Percentiles rank a stretch among this genome's conserved stretches.
These are phyloP conservation scores for Pochonia chlamydosporia DNA, from an alignment of 2,329 filamentous ascomycete genomes.

Conservation along the genomic window DNA sequence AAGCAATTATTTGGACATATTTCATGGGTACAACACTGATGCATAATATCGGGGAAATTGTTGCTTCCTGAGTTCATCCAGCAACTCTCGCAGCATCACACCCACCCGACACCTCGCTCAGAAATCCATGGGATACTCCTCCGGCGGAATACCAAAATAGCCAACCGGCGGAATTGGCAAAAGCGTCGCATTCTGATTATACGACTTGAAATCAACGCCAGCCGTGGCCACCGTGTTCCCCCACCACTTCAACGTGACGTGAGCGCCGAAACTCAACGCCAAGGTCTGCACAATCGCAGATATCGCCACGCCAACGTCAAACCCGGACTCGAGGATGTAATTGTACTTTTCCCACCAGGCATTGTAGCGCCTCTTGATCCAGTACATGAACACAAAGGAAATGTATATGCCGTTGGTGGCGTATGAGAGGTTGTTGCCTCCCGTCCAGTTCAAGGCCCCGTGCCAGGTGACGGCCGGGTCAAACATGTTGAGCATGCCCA, in stretches of 20 bases:
- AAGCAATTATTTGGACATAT: too few relatives aligned
- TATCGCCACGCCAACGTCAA: background rate
- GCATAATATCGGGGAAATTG: too few relatives aligned
- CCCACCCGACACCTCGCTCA: too few relatives aligned
- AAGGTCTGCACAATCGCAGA: background rate
- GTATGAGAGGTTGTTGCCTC: constrained; percentile 22
- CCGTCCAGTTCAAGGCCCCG: constrained; percentile 22
- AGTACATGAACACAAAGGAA: constrained; percentile 21
- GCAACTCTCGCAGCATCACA: too few relatives aligned
- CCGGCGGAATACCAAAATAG: constrained; percentile 3
- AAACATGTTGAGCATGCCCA: background rate
- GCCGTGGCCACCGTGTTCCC: background rate
- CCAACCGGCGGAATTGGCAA: background rate
- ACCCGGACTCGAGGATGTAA: constrained; percentile 14
- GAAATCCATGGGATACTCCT: too few relatives aligned
- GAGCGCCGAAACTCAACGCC: background rate
- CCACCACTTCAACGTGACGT: background rate
- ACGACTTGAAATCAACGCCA: constrained; percentile 1
- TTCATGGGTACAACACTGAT: too few relatives aligned
- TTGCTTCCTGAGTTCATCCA: too few relatives aligned
- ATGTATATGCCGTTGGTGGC: constrained; percentile 23
- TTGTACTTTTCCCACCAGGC: constrained; percentile 24
- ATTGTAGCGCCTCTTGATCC: constrained; percentile 19
- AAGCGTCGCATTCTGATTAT: constrained; percentile 3
- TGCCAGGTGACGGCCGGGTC: constrained; percentile 13